Percentiles rank a stretch among this genome's conserved stretches.
Evolutionary conservation across 495 filamentous ascomycete species (phyloP).

Genomic region (Jackrogersella multiformis): DNA sequence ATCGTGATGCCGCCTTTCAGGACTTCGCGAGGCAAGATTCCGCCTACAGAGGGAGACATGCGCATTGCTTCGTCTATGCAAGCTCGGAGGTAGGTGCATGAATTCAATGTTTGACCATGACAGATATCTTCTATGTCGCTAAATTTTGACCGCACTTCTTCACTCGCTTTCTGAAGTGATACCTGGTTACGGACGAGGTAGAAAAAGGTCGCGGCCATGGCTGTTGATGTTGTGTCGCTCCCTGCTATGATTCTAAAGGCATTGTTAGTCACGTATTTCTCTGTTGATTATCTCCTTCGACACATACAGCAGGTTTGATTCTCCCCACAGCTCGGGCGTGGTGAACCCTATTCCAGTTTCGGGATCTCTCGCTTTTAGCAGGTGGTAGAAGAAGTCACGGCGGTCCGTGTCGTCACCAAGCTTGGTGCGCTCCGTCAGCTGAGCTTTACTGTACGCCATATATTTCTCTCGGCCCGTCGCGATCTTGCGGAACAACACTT

Average conservation of each 20-base stretch:
- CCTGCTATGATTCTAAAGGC: slow-evolving; percentile 61
- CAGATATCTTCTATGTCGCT: slow-evolving; percentile 61
- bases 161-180: slow-evolving; percentile 58
- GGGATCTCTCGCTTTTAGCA: slow-evolving; percentile 67
- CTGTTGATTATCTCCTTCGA: background rate
- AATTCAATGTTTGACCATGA: slow-evolving; percentile 60
- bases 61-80: slow-evolving; percentile 80
- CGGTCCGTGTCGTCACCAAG: slow-evolving; percentile 66
- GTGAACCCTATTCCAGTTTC: slow-evolving; percentile 72
- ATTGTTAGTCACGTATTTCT: slow-evolving; percentile 5
- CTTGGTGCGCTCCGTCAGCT: slow-evolving; percentile 64
- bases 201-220: slow-evolving; percentile 72
- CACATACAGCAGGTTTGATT: slow-evolving; percentile 69
- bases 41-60: slow-evolving; percentile 70
- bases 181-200: slow-evolving; percentile 68
- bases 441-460: slow-evolving; percentile 64
- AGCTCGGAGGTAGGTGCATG: slow-evolving; percentile 65
- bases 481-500: slow-evolving; percentile 66
- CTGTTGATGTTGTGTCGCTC: slow-evolving; percentile 70
- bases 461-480: slow-evolving; percentile 61
- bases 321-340: slow-evolving; percentile 73
- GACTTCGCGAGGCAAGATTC: slow-evolving; percentile 69
- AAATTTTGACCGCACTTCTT: slow-evolving; percentile 62
- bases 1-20: slow-evolving; percentile 67
- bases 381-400: slow-evolving; percentile 71